These are phyloP conservation scores for Moniliophthora roreri DNA, from an alignment of 1,284 basidiomycete genomes.

Conservation along the genomic window DNA sequence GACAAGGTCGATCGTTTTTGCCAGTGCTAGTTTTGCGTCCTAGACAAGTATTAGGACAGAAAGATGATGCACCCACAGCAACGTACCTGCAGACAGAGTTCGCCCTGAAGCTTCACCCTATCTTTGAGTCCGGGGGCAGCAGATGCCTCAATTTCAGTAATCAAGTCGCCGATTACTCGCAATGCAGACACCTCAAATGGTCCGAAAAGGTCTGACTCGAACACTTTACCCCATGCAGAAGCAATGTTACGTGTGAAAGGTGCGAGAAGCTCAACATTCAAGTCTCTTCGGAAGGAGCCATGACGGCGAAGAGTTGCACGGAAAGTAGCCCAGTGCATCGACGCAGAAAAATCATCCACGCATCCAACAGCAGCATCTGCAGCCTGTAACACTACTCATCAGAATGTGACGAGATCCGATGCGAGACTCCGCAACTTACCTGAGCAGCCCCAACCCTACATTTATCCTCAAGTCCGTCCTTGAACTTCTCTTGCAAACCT, in stretches of 20 bases:
- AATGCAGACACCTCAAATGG: slow-evolving; percentile 42
- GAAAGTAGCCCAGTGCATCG: slow-evolving; percentile 47
- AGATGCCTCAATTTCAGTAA: slow-evolving; percentile 49
- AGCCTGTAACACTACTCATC: slow-evolving; percentile 33
- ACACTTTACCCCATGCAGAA: slow-evolving; percentile 56
- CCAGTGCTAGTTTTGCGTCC: slow-evolving; percentile 49
- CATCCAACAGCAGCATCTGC: slow-evolving; percentile 45
- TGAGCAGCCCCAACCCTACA: slow-evolving; percentile 49
- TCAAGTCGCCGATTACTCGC: slow-evolving; percentile 38
- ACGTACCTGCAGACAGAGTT: slow-evolving; percentile 36
- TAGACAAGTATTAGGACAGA: slow-evolving; percentile 21
- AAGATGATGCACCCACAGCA: background rate
- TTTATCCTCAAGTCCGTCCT: slow-evolving; percentile 57
- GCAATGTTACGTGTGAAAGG: slow-evolving; percentile 63
- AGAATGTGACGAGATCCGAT: background rate
- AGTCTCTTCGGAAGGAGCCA: slow-evolving; percentile 53
- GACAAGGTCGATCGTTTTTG: slow-evolving; percentile 48
- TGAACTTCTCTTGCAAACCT: slow-evolving; percentile 48
- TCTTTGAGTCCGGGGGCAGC: slow-evolving; percentile 53
- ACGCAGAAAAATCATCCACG: slow-evolving; percentile 47
- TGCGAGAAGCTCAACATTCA: slow-evolving; percentile 56
- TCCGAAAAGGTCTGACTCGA: slow-evolving; percentile 58
- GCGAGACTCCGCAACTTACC: slow-evolving; percentile 33
- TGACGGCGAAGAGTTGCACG: slow-evolving; percentile 50
- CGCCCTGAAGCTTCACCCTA: slow-evolving; percentile 47